Evolutionary conservation across 2,329 filamentous ascomycete species (phyloP), one percentile per base, ranked within the genome.

Genomic region (Clonostachys byssicola): DNA sequence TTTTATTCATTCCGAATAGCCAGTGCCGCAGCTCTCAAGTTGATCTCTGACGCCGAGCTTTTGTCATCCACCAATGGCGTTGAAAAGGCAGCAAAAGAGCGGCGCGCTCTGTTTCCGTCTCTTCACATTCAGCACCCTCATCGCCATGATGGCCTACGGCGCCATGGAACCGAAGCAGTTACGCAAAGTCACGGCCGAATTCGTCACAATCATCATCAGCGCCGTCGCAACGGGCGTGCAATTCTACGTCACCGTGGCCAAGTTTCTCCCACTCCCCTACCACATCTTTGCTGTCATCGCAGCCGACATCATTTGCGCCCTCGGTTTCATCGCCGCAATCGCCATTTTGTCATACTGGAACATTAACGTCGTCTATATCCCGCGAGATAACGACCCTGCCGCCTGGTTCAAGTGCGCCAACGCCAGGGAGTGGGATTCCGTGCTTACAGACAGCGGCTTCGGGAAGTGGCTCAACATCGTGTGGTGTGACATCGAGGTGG

Each of bases 91-190:
- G 23, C 8, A 30, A 30, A 30, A 30, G 23, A 30, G 23, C 23
- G 23, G 23, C 23, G 23, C 23, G 23, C 23, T 30, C 23, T 30
- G 23, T 30, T 12, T 17, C 6, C 40, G 40, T 14, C 17, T 41
- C 40, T 17, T 41, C 75, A 70, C 6, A 58, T 74, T 3, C 78
- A 71, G 8, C 75, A 80, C 48, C 72, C 65, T 8, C 49, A 17
- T 41, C 40, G 40, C 40, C 2, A 41, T 23, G 12, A 12, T 41
- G 12, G 40, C 40, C 14, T 41, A 41, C 40, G 40, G 17, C 17
- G 40, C 40, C 6, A 41, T 41, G 17, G 40, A 41, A 17, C 40
- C 40, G 9, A 23, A 12, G 13, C 17, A 17, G 12, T 12, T 41
- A 23, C 40, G 40, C 40, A 14, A 41, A 17, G 23, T 18, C 40